Base-by-base conservation (phyloP, 2,329 filamentous ascomycete genomes). In the Penicillium sp. region DNA sequence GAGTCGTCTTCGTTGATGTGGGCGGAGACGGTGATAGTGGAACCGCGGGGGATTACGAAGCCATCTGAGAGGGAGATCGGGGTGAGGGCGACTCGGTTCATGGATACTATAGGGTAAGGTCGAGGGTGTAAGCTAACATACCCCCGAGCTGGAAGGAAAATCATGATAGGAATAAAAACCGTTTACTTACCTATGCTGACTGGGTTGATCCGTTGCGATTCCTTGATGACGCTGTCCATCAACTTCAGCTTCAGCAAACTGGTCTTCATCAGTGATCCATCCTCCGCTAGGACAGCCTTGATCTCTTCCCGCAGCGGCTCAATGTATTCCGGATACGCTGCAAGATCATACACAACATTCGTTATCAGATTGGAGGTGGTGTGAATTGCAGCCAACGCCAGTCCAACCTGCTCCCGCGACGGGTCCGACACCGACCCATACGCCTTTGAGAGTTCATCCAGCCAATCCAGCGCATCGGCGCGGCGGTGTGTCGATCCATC, bases 261-360 rank as follows among this genome's bases (percentile, higher is more conserved):
- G 20, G 69, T 67, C 63, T 75, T 75, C 49, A 69, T 71, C 57
- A 70, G 54, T 8, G 75, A 76, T 3, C 75, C 74, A 6, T 81
- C 78, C 2, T 75, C 71, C 34, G 75, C 70, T 17, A 83, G 67
- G 5, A 82, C 74, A 1, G 73, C 71, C 2, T 73, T 65, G 6
- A 83, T 80, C 63, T 88, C 85, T 20, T 83, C 76, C 1, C 85
- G 80, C 1, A 87, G 70, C 11, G 80, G 77, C 5, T 82, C 73
- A 37, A 83, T 71, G 63, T 83, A 76, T 34, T 86, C 80, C 0
- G 83, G 84, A 37, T 82, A 71, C 3, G 80, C 76, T 0, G 79
- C 80, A 3, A 88, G 69, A 57, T 83, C 81, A 66, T 83, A 85
- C 50, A 88, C 77, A 57, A 80, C 59, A 76, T 85, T 81, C 1